Evolutionary conservation across 2,329 filamentous ascomycete species (phyloP), one percentile per base, ranked within the genome.

Genomic region (Ascochyta clinopodiicola): DNA sequence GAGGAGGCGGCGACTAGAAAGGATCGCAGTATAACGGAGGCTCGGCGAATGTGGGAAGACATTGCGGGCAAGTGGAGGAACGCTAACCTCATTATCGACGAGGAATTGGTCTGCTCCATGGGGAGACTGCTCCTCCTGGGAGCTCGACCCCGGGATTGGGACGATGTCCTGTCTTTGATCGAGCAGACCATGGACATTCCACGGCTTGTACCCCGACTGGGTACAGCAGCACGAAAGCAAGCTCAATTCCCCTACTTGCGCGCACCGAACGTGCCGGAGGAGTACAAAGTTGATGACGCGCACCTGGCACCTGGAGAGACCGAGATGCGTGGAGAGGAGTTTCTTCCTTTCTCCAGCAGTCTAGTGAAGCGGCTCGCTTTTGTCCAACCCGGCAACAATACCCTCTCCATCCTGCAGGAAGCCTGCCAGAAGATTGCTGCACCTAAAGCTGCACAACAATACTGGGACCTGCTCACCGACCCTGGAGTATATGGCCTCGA

Each of bases 161-260:
- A 89, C 59, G 86, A 91, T 64, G 80, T 96, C 2, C 82, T 96
- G 21, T 84, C 85, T 35, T 79, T 97, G 19, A 76, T 96, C n/a
- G 83, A 92, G 62, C 88, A 96, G 75, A 90, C 92, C 0, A 93
- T 94, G 86, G 84, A 86, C 42, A 83, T 96, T 37, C 85, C 88
- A 31, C 84, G 86, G 79, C 62, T 80, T 74, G 63, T 80, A 62
- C 67, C 75, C 62, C 72, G 70, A 42, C 45, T 79, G 15, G 74
- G 73, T 32, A 68, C 64, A 1, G 21, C 49, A 62, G 74, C 43
- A 17, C 67, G 71, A n/a, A 43, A 59, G 34, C 54, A 62, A 35
- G 64, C 67, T 42, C 68, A 64, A 13, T 51, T 68, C n/a, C 66
- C 67, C 12, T 56, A 49, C 21, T 37, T 82, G 74, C 68, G 77